Evolutionary conservation across 2,329 filamentous ascomycete species (phyloP).

Genomic region (Alternaria sp.): DNA sequence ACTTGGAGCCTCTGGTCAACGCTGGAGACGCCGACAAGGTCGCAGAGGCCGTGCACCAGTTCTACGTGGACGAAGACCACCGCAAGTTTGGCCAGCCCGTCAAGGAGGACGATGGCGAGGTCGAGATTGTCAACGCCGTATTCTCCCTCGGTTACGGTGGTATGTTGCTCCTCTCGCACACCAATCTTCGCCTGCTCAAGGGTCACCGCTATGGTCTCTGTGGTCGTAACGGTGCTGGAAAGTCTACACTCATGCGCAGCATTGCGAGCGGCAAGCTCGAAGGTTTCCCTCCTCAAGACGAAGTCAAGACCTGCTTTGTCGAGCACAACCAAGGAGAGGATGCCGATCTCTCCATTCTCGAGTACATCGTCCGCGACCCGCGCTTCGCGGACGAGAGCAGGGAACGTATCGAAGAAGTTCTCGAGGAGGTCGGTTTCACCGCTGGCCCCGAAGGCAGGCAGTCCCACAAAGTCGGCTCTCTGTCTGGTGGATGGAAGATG

Average conservation of each 20-base stretch:
- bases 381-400: conserved; percentile 80
- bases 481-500: conserved; percentile 99
- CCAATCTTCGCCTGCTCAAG: conserved; percentile 92
- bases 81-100: conserved; percentile 85
- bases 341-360: conserved; percentile 92
- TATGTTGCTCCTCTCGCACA: conserved; percentile 96
- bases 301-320: conserved; percentile 95
- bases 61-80: conserved; percentile 84
- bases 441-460: conserved; percentile 88
- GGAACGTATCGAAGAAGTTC: conserved; percentile 82
- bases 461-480: conserved; percentile 86
- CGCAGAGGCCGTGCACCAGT: conserved; percentile 76
- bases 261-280: conserved; percentile 96
- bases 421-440: conserved; percentile 94
- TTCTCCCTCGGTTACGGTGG: conserved; percentile 98
- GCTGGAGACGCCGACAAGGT: conserved; percentile 70
- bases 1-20: conserved; percentile 76
- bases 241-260: conserved; percentile 98
- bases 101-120: conserved; percentile 89
- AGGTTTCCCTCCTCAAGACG: conserved; percentile 92
- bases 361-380: conserved; percentile 91
- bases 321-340: conserved; percentile 99
- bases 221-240: conserved; percentile 95
- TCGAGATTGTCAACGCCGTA: conserved; percentile 96
- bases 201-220: conserved; percentile 97